Percentiles rank a stretch among this genome's conserved stretches.
Evolutionary conservation across 1,284 basidiomycete species (phyloP).

Genomic region (Tilletiaria anomala): DNA sequence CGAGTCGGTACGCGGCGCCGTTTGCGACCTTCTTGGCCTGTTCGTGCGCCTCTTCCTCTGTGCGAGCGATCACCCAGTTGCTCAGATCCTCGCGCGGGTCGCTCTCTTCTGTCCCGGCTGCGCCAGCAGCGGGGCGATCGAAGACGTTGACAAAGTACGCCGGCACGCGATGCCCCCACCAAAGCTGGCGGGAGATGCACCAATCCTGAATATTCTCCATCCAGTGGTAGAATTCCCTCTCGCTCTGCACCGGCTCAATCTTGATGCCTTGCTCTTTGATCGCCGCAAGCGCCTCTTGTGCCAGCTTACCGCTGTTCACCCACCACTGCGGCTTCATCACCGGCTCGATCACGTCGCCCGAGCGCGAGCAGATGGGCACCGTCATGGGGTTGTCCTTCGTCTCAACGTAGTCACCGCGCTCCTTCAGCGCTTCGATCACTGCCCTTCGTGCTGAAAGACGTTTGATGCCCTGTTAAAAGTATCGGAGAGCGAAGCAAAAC

Average conservation of each 20-base stretch:
- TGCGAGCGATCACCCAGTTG: constrained; percentile 81
- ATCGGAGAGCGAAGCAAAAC: background rate
- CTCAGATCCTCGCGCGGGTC: too few relatives aligned
- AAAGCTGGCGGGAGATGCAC: constrained; percentile 96
- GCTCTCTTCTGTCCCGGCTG: too few relatives aligned
- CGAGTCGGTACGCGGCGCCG: constrained; percentile 56
- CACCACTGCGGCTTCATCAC: constrained; percentile 98
- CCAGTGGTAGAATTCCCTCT: constrained; percentile 94
- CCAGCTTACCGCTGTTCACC: constrained; percentile 84
- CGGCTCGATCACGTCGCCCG: constrained; percentile 85
- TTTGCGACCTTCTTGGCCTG: constrained; percentile 62
- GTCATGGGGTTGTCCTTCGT: constrained; percentile 55
- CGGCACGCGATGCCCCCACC: constrained; percentile 97
- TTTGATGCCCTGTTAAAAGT: constrained; percentile 44
- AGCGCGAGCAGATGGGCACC: constrained; percentile 36
- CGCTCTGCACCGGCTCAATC: constrained; percentile 71
- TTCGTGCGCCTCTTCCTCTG: constrained; percentile 60
- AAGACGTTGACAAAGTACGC: constrained; percentile 83
- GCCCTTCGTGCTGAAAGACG: constrained; percentile 81
- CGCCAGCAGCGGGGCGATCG: too few relatives aligned
- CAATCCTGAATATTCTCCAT: constrained; percentile 92
- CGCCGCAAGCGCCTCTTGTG: constrained; percentile 55
- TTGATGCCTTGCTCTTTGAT: constrained; percentile 47
- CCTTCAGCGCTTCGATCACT: constrained; percentile 72
- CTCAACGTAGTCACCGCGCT: constrained; percentile 73